Evolutionary conservation across 768 basidiomycete genomes (phyloP), one percentile per base, ranked within the genome.

Genomic region (Kwoniella shandongensis): DNA sequence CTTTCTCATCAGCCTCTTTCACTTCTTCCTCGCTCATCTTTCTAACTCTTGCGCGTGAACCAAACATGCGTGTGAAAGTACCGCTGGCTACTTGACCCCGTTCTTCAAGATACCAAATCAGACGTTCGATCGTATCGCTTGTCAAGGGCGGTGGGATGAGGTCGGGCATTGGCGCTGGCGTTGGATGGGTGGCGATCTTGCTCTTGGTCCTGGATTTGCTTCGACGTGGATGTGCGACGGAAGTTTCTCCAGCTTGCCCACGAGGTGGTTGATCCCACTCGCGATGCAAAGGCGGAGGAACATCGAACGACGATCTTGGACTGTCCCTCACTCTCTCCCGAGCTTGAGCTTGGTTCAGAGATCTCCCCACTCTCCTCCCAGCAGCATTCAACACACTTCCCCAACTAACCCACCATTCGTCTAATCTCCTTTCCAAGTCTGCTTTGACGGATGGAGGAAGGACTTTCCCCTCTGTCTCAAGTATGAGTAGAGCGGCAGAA

Each of bases 31-130:
- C n/a, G 12, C 22, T 41, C 50, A 32, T 48, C 13, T 26, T 27
- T 41, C 51, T 63, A 53, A 48, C 54, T 57, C 22, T 51, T 18
- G 18, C 47, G 6, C 3, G 17, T 4, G 8, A 1, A 4, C 47
- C 47, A 20, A 48, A 48, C 47, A 48, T 48, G 18, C 47, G 30
- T 20, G n/a, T 48, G 25, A n/a, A 48, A 7, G 47, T 48, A 13
- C 47, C 47, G 20, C 29, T 32, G 12, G 47, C 29, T 7, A 48
- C 30, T 48, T 10, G n/a, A 17, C 26, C 26, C 17, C 25, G 30
- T 15, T 32, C 47, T 22, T 48, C 47, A 17, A 48, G 23, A 8
- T 27, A 12, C 47, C 47, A 48, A n/a, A 48, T 35, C 18, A 48
- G 30, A n/a, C 47, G 30, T 30, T 32, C 30, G 29, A 48, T 32